These are phyloP conservation scores for Aspergillus floridensis DNA, from an alignment of 2,329 filamentous ascomycete genomes.

Conservation along the genomic window DNA sequence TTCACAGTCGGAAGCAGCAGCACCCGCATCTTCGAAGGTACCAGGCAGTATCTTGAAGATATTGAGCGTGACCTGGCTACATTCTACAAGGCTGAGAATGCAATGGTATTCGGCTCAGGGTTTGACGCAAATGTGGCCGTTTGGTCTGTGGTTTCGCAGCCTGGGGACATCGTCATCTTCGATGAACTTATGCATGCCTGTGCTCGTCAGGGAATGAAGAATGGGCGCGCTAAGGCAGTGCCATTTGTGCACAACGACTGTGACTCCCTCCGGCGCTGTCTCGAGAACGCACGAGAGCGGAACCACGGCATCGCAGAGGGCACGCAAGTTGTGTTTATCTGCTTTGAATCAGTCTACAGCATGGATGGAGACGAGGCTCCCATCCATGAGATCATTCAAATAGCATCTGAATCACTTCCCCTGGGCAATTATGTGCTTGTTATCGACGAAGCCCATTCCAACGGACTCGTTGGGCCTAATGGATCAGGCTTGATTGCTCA, in stretches of 20 bases:
- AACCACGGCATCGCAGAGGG: conserved; percentile 8
- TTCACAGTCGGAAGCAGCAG: conserved; percentile 15
- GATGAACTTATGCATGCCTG: conserved; percentile 69
- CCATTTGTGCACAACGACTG: conserved; percentile 15
- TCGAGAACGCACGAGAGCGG: conserved; percentile 1
- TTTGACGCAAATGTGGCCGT: conserved; percentile 59
- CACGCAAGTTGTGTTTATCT: conserved; percentile 36
- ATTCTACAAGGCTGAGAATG: conserved; percentile 53
- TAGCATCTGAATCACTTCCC: conserved; percentile 16
- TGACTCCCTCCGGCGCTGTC: not conserved
- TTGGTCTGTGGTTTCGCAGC: conserved; percentile 52
- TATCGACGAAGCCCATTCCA: conserved; percentile 22
- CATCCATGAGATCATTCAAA: conserved; percentile 12
- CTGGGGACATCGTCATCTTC: conserved; percentile 57
- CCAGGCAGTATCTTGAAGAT: conserved; percentile 18
- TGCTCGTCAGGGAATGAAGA: conserved; percentile 66
- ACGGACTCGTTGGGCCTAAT: conserved; percentile 15
- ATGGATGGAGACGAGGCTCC: conserved; percentile 48
- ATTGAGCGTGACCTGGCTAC: conserved; percentile 51
- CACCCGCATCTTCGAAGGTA: conserved; percentile 13
- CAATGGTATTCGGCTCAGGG: conserved; percentile 55
- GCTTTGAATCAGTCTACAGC: conserved; percentile 47
- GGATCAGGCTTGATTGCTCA: conserved; percentile 19
- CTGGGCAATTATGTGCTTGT: conserved; percentile 23
- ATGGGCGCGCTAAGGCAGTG: conserved; percentile 50